phyloP scores from a whole-genome alignment of 163 green algal species.

The Chloromonas sp. region DNA sequence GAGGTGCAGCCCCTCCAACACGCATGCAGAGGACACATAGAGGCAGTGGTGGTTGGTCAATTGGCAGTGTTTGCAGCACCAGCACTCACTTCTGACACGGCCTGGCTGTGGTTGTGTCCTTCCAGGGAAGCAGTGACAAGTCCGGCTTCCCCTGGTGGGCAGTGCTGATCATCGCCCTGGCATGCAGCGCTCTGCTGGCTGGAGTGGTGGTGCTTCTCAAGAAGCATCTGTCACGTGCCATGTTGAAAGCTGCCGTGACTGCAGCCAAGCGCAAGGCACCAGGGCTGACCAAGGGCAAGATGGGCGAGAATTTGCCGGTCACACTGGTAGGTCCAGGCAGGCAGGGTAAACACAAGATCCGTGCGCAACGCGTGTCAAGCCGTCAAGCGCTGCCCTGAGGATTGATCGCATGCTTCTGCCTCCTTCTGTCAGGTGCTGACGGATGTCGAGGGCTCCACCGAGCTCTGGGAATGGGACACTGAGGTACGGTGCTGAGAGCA shows the following conservation, averaged over 20 bases:
- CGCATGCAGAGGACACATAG: no score
- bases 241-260: slow-evolving; percentile 2
- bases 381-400: background rate
- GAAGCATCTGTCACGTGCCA: slow-evolving; percentile 3
- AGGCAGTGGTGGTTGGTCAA: no score
- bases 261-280: slow-evolving; percentile 20
- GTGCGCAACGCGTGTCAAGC: no score
- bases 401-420: slow-evolving; percentile 24
- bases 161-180: slow-evolving; percentile 9
- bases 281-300: slow-evolving; percentile 6
- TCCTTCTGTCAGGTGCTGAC: slow-evolving; percentile 25
- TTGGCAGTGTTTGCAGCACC: no score
- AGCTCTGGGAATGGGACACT: slow-evolving; percentile 56
- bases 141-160: slow-evolving; percentile 6
- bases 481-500: slow-evolving; percentile 6
- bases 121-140: background rate
- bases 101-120: no score
- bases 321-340: background rate
- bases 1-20: no score
- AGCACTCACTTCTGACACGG: no score
- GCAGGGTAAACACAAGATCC: no score
- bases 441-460: slow-evolving; percentile 45
- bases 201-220: slow-evolving; percentile 4
- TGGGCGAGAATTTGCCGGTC: background rate
- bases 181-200: slow-evolving; percentile 14